These are phyloP conservation scores for Tilletia horrida DNA, from an alignment of 1,284 basidiomycete genomes.

Conservation along the genomic window DNA sequence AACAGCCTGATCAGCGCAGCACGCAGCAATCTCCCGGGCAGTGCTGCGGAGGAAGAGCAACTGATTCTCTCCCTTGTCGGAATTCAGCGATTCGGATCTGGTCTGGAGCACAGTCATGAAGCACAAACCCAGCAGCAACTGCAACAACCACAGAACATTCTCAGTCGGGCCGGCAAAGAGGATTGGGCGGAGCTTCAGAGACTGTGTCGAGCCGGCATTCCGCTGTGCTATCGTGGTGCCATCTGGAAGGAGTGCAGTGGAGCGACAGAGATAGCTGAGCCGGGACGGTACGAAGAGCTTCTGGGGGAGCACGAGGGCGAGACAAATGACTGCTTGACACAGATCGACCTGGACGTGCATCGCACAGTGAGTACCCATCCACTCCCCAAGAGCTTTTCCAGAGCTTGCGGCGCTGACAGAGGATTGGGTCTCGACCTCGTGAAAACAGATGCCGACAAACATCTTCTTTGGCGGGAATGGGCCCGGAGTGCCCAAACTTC, in stretches of 20 bases:
- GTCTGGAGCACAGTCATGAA: no score
- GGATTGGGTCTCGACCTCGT: constrained; percentile 62
- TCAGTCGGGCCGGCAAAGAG: constrained; percentile 64
- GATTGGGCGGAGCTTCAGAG: constrained; percentile 75
- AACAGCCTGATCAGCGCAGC: no score
- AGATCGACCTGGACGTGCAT: constrained; percentile 90
- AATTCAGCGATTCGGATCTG: constrained; percentile 73
- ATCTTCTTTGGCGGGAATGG: constrained; percentile 95
- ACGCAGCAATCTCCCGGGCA: constrained; percentile 58
- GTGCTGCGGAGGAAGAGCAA: constrained; percentile 66
- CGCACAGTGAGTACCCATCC: constrained; percentile 29
- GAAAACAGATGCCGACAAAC: constrained; percentile 82
- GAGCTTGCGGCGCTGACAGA: background rate
- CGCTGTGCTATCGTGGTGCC: constrained; percentile 79
- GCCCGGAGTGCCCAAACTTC: constrained; percentile 83
- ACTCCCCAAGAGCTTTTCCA: no score
- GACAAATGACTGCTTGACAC: constrained; percentile 64
- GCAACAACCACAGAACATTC: no score
- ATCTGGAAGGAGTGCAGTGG: constrained; percentile 86
- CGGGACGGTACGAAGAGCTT: constrained; percentile 83
- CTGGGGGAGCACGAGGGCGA: constrained; percentile 64
- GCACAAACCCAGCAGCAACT: no score
- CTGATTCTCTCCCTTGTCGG: constrained; percentile 65
- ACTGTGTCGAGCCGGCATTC: constrained; percentile 78
- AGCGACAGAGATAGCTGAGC: constrained; percentile 83